Evolutionary conservation across 768 basidiomycete genomes (phyloP).

Genomic region (Naematelia encephala): DNA sequence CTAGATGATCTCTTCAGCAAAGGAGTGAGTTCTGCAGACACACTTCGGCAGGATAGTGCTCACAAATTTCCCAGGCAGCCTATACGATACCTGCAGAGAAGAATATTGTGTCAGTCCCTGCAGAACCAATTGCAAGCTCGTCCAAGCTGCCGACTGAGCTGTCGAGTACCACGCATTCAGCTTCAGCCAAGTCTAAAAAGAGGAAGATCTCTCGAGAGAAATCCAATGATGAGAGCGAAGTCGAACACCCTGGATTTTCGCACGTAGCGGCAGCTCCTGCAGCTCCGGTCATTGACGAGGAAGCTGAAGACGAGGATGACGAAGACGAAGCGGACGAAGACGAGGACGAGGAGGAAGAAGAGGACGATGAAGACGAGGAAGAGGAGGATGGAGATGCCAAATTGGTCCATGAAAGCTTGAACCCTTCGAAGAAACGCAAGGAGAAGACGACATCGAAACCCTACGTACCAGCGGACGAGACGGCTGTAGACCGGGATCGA

Average conservation of each 20-base stretch:
- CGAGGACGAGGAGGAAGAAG: constrained; percentile 18
- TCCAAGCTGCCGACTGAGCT: constrained; percentile 11
- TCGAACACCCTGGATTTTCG: too few relatives aligned
- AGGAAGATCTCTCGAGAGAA: too few relatives aligned
- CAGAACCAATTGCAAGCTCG: constrained; percentile 14
- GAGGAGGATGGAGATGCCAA: constrained; percentile 42
- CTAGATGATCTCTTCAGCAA: constrained; percentile 64
- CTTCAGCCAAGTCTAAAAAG: too few relatives aligned
- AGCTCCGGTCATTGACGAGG: too few relatives aligned
- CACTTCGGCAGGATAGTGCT: background rate
- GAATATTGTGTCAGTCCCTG: constrained; percentile 1
- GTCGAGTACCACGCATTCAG: too few relatives aligned
- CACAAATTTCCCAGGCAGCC: background rate
- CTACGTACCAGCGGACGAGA: constrained; percentile 66
- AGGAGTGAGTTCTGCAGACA: constrained; percentile 52
- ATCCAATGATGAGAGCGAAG: too few relatives aligned
- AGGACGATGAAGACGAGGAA: constrained; percentile 39
- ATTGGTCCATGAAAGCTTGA: constrained; percentile 66
- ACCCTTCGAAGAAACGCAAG: constrained; percentile 33
- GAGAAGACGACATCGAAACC: constrained; percentile 51
- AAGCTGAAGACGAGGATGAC: constrained; percentile 19
- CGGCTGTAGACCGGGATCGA: constrained; percentile 65
- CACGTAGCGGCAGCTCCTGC: too few relatives aligned
- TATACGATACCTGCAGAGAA: constrained; percentile 15
- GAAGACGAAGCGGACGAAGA: constrained; percentile 14